Percentiles rank a stretch among this genome's conserved stretches.
Evolutionary conservation across 192 early-diverging fungal species (phyloP).

Genomic region (Chytriomyces sp.): DNA sequence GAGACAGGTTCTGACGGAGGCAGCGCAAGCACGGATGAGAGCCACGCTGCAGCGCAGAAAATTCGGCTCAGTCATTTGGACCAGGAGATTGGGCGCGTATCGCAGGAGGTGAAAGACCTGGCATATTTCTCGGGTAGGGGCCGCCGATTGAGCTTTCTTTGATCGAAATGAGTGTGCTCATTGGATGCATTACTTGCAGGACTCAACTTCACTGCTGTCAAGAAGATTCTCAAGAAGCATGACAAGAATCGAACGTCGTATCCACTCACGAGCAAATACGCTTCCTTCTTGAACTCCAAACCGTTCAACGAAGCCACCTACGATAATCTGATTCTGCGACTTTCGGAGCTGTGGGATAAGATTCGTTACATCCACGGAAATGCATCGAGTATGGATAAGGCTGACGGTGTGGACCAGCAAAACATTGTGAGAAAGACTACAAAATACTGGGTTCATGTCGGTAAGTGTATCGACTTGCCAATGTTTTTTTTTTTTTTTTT

Average conservation of each 20-base stretch:
- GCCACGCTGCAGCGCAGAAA: slow-evolving; percentile 10
- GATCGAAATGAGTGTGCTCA: neutral
- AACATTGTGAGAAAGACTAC: slow-evolving; percentile 71
- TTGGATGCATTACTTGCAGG: neutral
- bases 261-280: slow-evolving; percentile 74
- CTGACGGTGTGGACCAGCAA: slow-evolving; percentile 56
- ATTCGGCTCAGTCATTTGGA: slow-evolving; percentile 25
- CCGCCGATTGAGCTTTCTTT: slow-evolving; percentile 2
- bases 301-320: slow-evolving; percentile 84
- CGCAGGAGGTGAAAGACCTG: slow-evolving; percentile 38
- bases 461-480: too few relatives aligned
- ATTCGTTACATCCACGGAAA: slow-evolving; percentile 30
- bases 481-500: too few relatives aligned
- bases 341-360: slow-evolving; percentile 50
- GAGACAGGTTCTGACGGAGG: slow-evolving; percentile 19
- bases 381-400: slow-evolving; percentile 31
- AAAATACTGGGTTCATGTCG: too few relatives aligned
- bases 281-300: slow-evolving; percentile 72
- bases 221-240: slow-evolving; percentile 88
- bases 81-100: slow-evolving; percentile 30
- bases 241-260: slow-evolving; percentile 85
- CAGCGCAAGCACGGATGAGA: slow-evolving; percentile 8
- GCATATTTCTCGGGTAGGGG: slow-evolving; percentile 27
- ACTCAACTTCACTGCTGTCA: slow-evolving; percentile 40
- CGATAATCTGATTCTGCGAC: slow-evolving; percentile 77